phyloP scores from a whole-genome alignment of 805 yeast species.

The Suhomyces kilbournensis region DNA sequence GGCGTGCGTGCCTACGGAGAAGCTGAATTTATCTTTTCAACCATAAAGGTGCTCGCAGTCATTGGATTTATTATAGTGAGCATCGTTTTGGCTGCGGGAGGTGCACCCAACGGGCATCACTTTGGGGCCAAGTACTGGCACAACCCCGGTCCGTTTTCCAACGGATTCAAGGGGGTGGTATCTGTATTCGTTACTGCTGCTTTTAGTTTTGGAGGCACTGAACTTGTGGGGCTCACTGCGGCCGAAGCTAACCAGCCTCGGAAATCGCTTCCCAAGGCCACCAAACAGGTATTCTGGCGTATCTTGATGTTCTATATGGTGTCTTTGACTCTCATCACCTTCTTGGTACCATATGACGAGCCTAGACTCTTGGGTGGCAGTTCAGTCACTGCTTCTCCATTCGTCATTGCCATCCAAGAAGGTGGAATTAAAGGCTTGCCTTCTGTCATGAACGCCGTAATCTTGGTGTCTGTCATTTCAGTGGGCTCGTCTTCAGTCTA shows the following conservation, averaged over 20 bases:
- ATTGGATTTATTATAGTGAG: slow-evolving; percentile 47
- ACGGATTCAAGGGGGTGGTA: slow-evolving; percentile 43
- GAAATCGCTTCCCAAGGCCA: slow-evolving; percentile 37
- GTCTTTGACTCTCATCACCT: slow-evolving; percentile 23
- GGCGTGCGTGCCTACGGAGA: slow-evolving; percentile 58
- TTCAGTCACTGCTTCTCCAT: slow-evolving; percentile 68
- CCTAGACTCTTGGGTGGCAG: slow-evolving; percentile 40
- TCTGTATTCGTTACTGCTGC: slow-evolving; percentile 42
- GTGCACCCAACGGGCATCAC: slow-evolving; percentile 49
- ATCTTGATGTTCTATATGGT: slow-evolving; percentile 38
- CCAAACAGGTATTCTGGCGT: slow-evolving; percentile 43
- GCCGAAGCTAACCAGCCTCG: slow-evolving; percentile 41
- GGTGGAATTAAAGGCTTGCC: slow-evolving; percentile 68
- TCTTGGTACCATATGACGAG: slow-evolving; percentile 23
- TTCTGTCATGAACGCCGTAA: slow-evolving; percentile 64
- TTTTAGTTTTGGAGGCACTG: slow-evolving; percentile 41
- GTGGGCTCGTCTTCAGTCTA: slow-evolving; percentile 74
- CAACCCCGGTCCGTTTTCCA: slow-evolving; percentile 53
- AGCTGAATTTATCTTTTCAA: slow-evolving; percentile 50
- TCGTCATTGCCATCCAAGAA: slow-evolving; percentile 64
- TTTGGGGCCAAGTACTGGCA: slow-evolving; percentile 52
- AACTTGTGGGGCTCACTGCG: slow-evolving; percentile 40
- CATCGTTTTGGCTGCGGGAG: slow-evolving; percentile 50
- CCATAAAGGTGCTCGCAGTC: slow-evolving; percentile 48
- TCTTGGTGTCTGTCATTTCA: slow-evolving; percentile 62